A percentile compares a stretch with the other conserved stretches of the same genome.
These are phyloP conservation scores for Mollisia scopiformis DNA, from an alignment of 2,329 filamentous ascomycete genomes.

Conservation along the genomic window DNA sequence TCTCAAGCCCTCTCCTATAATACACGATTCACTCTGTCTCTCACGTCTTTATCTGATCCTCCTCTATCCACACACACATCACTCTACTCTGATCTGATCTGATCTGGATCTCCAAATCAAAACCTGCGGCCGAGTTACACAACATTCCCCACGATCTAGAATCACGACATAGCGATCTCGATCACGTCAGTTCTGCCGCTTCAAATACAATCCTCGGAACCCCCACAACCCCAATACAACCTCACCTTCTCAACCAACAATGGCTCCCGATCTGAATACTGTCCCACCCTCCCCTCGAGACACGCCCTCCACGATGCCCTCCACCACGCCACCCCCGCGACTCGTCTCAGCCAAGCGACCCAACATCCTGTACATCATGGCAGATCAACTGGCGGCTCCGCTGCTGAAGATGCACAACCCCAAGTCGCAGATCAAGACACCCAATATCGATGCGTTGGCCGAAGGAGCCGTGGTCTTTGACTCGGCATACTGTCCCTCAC, in stretches of 20 bases:
- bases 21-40: not conserved
- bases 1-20: not conserved
- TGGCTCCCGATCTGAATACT: conserved; percentile 78
- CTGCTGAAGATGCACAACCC: conserved; percentile 91
- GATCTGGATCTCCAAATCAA: not conserved
- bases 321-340: conserved; percentile 16
- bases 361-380: conserved; percentile 94
- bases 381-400: conserved; percentile 90
- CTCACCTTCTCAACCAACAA: conserved; percentile 37
- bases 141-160: not conserved
- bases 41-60: not conserved
- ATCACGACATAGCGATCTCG: not conserved
- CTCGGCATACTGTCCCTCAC: conserved; percentile 92
- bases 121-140: not conserved
- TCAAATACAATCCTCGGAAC: not conserved
- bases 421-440: conserved; percentile 87
- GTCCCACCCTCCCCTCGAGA: conserved; percentile 58
- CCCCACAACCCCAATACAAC: not conserved
- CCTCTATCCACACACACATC: not conserved
- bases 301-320: conserved; percentile 31
- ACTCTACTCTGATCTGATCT: not conserved
- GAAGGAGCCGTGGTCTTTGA: conserved; percentile 86
- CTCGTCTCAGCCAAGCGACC: conserved; percentile 47
- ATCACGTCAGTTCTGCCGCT: not conserved
- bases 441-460: conserved; percentile 83